Base-by-base conservation (phyloP, 805 yeast species). In the Kodamaea kaohsiungensis region DNA sequence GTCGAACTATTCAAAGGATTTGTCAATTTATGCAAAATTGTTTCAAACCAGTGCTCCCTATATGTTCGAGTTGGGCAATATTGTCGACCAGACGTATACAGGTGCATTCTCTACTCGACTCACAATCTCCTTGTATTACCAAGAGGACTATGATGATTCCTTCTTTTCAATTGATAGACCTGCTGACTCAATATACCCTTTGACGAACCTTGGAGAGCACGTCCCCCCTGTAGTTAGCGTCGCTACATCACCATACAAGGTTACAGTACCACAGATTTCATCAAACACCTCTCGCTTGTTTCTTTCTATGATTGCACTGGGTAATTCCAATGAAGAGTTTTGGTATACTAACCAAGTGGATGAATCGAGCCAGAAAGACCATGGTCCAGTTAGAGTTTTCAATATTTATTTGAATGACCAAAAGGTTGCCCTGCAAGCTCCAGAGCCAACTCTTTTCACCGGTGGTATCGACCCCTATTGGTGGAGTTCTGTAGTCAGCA, bases 381-480 rank as follows among this genome's bases (percentile, higher is more conserved):
- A 84, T 64, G 95, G 95, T 0, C 92, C 96, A 0, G 75, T 85
- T 48, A 79, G 97, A 54, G 73, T 84, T 22, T 74, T 89, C 13
- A 83, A 86, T 59, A 83, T 88, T 4, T 86, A 75, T 57, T 70
- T 87, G 46, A 79, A 85, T 59, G 89, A 81, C 30, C 61, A 75
- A 22, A 77, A 87, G 51, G 80, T 89, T 6, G 86, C 86, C 1
- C 71, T 84, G 3, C 80, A 80, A 27, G 73, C 84, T 18, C 96
- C 96, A 2, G 84, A 81, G 59, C 92, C 93, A 1, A 82, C 85
- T 6, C 79, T 91, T n/a, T 91, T 78, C 71, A 84, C 96, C 1
- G 96, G 96, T 5, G 96, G 96, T 1, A 71, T 85, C 37, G 81
- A 91, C 1, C 96, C 97, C 1, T 77, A 86, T 2, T 71, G 89